Evolutionary conservation across 1,284 basidiomycete genomes (phyloP), one percentile per base, ranked within the genome.

Genomic region (Boletellus deceptivus): DNA sequence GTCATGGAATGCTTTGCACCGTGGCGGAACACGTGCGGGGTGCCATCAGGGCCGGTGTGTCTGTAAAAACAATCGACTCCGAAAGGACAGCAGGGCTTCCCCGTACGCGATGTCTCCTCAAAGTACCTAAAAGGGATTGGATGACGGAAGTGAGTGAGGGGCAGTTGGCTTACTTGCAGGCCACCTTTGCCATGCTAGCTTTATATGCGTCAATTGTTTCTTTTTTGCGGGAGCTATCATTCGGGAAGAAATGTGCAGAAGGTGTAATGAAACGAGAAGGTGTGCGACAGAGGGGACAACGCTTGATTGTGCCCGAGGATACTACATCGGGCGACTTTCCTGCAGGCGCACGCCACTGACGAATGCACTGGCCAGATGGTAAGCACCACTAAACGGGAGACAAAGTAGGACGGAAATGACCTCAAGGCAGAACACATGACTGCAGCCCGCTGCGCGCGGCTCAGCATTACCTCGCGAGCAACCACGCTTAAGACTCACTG

Each of bases 21-120:
- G 33, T 78, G 67, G 22, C 63, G 58, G 58, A 87, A 86, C 1
- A 77, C 58, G 57, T 81, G 73, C 0, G 73, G 70, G 4, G 84
- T 79, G 8, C 88, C 87, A 58, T 90, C 86, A 2, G 68, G 66
- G 29, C 84, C 83, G 46, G 72, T 60, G 60, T 90, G 87, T 58
- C 80, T 75, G 61, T 89, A 90, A 62, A 89, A 88, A 61, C 87
- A 90, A 50, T 90, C 86, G 40, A 72, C 74, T 25, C 87, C 88
- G 56, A 86, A 90, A 2, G 86, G 87, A 66, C 87, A 90, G 47
- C 75, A 75, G 0, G 81, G 79, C 36, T 72, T 71, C 29, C 62
- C 53, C 1, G 68, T 61, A 4, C 59, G 60, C n/a, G 69, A 70
- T 8, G 84, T 82, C 40, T 71, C 60, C 50, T 77, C 70, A 63